These are phyloP conservation scores for Solanum hybrid DNA, from an alignment of 305 asterid genomes.

Conservation along the genomic window DNA sequence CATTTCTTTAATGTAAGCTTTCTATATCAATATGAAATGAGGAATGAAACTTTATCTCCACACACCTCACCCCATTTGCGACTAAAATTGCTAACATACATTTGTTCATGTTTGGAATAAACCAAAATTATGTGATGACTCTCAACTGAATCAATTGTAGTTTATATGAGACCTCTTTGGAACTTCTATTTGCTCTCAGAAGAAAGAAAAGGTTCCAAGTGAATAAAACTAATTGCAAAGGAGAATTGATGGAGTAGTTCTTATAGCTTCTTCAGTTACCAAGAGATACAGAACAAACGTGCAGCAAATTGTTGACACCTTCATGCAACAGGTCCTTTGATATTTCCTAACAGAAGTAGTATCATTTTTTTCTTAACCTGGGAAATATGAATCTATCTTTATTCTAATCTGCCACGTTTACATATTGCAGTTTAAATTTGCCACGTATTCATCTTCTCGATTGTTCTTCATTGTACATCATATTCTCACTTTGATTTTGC, in stretches of 20 bases:
- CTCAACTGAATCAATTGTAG: neutral
- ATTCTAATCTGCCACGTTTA: too few relatives aligned
- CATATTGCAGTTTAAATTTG: too few relatives aligned
- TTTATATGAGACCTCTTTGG: neutral
- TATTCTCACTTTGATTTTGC: too few relatives aligned
- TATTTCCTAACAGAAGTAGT: neutral
- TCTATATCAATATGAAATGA: neutral
- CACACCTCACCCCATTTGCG: neutral
- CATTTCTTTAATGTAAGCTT: neutral
- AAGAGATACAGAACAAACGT: neutral
- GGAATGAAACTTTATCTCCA: neutral
- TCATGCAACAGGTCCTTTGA: neutral
- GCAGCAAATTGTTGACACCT: neutral
- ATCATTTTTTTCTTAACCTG: neutral
- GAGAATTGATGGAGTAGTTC: neutral
- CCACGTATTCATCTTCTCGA: too few relatives aligned
- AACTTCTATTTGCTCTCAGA: neutral
- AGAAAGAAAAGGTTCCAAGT: neutral
- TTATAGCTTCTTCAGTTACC: neutral
- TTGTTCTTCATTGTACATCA: too few relatives aligned
- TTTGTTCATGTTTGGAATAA: neutral
- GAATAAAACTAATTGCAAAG: neutral
- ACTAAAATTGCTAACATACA: neutral
- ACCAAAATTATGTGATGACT: neutral
- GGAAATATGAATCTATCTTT: neutral